Base-by-base conservation (phyloP, 2,329 filamentous ascomycete species). In the Volutella citrinella region DNA sequence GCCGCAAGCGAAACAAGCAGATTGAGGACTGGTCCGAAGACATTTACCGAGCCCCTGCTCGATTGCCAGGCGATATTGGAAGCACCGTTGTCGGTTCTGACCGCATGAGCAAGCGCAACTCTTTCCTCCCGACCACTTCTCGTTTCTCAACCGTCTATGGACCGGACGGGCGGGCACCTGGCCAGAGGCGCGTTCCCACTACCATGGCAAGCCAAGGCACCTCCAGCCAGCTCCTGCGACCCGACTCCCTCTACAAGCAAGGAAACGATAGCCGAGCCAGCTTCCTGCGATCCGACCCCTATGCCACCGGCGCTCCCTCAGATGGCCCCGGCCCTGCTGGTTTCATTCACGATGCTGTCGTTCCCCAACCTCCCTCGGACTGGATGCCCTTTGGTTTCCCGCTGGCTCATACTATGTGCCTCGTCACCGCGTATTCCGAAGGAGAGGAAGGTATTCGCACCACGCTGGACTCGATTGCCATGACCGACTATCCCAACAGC, bases 21-120 rank as follows among this genome's bases (percentile, higher is more conserved):
- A 98, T 98, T 46, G 93, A 98, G 61, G 91, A 96, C 53, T 98
- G 93, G 93, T 84, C 84, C 11, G 87, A 97, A 46, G 93, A 98
- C 56, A 98, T 98, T 52, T 97, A 98, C 63, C 85, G 89, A 26
- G 86, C 91, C 5, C 88, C 89, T 16, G 82, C 84, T 34, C 85
- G 89, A 47, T 72, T 96, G 45, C 77, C 83, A 5, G 93, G 80
- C 13, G 80, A 95, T 51, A 68, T 84, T 25, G 76, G 78, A 38
- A 84, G 78, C 54, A 82, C 77, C 30, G 75, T 80, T 40, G 73
- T 72, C 10, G 64, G 68, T 31, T 79, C 76, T 23, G 88, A 91
- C 45, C 77, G 85, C 32, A 73, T 69, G 35, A 88, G 76, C 74
- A 95, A 91, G 68, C 84, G 91, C 47, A 77, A 73, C 43, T 95